A percentile compares a stretch with the other conserved stretches of the same genome.
Evolutionary conservation across 1,139 yeast species (phyloP).

Genomic region (Protomyces arabidopsidicola): DNA sequence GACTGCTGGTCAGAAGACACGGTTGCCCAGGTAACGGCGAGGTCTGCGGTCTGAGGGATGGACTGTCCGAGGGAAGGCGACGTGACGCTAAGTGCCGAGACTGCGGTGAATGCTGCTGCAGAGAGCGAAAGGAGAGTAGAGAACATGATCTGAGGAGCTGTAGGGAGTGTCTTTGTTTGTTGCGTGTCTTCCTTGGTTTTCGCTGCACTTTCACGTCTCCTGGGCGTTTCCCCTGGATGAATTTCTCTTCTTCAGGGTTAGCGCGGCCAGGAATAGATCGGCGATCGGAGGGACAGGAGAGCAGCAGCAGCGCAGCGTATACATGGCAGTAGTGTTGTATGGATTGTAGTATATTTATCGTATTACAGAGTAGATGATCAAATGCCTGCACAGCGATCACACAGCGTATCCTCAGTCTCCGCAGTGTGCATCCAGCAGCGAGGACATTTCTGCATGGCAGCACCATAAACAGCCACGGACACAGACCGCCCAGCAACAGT

Average conservation of each 20-base stretch:
- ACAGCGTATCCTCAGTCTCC: background rate
- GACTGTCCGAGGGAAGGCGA: constrained; percentile 19
- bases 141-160: no score
- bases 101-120: constrained; percentile 13
- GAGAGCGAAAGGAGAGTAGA: constrained; percentile 3
- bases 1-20: constrained; percentile 15
- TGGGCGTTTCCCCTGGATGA: no score
- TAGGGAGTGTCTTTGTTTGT: background rate
- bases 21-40: constrained; percentile 21
- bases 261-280: no score
- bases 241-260: no score
- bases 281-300: no score
- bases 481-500: constrained; percentile 37
- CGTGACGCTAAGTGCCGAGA: constrained; percentile 21
- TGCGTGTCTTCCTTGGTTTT: background rate
- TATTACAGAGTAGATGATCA: no score
- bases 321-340: no score
- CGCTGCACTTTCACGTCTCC: no score
- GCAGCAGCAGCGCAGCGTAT: no score
- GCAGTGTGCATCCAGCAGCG: constrained; percentile 87
- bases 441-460: constrained; percentile 60
- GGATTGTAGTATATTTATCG: no score
- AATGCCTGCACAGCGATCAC: background rate
- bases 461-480: constrained; percentile 37
- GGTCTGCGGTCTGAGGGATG: constrained; percentile 16